These are phyloP conservation scores for Cyclostephanos invisitatus DNA, from an alignment of 108 stramenopile genomes.

Conservation along the genomic window DNA sequence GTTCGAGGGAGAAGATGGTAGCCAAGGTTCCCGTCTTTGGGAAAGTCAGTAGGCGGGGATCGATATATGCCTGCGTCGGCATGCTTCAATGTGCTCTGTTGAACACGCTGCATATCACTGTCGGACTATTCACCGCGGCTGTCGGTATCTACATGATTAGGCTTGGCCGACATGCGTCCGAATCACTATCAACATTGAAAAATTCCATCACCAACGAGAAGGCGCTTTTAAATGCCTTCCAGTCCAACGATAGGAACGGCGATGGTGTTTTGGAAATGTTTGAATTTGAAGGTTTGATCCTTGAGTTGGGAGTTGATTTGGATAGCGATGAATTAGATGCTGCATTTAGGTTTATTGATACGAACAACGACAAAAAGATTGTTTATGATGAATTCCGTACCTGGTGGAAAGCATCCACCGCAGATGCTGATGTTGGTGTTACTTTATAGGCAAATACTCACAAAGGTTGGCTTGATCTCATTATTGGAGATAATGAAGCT, in stretches of 20 bases:
- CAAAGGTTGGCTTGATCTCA: neutral
- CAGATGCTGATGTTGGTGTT: constrained; percentile 16
- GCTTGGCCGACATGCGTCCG: constrained; percentile 14
- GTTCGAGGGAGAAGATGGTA: neutral
- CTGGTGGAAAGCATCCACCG: constrained; percentile 52
- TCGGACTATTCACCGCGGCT: constrained; percentile 19
- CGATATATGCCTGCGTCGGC: constrained; percentile 21
- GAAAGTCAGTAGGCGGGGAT: constrained; percentile 20
- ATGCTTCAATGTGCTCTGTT: constrained; percentile 19
- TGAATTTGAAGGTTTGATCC: constrained; percentile 54
- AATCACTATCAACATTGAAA: constrained; percentile 19
- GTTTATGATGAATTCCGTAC: constrained; percentile 57
- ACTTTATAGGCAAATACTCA: constrained; percentile 14
- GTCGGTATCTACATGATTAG: constrained; percentile 22
- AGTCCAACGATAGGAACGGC: constrained; percentile 42
- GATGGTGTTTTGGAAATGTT: constrained; percentile 51
- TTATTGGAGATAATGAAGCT: neutral
- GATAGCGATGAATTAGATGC: constrained; percentile 58
- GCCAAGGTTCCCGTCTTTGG: constrained; percentile 6
- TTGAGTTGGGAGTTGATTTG: constrained; percentile 49
- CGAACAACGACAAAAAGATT: constrained; percentile 59
- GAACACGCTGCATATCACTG: constrained; percentile 16
- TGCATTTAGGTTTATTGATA: constrained; percentile 50
- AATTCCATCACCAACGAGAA: constrained; percentile 51
- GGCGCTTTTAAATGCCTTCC: constrained; percentile 47